These are phyloP conservation scores for Aspergillus brunneoviolaceus DNA, from an alignment of 2,329 filamentous ascomycete species.

Conservation along the genomic window DNA sequence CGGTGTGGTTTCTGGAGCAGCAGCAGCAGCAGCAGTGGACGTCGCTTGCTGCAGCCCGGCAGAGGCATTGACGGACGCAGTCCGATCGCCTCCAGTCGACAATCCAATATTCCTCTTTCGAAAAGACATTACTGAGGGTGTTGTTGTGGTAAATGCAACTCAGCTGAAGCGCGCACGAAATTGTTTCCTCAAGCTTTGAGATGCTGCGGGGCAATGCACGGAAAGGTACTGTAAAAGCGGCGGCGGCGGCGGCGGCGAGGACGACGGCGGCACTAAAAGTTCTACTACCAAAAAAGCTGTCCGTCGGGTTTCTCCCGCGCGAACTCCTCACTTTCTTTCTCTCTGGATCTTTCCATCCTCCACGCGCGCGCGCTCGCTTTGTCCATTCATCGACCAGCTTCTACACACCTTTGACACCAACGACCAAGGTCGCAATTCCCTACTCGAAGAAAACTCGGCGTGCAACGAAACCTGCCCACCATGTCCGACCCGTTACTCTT, in stretches of 20 bases:
- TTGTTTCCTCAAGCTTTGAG: slow-evolving; percentile 12
- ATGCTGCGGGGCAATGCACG: slow-evolving; percentile 23
- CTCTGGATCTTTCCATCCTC: neutral
- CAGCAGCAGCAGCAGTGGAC: slow-evolving; percentile 22
- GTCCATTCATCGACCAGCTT: too few relatives aligned
- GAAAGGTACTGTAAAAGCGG: slow-evolving; percentile 23
- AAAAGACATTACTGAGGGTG: slow-evolving; percentile 57
- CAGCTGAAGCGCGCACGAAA: neutral
- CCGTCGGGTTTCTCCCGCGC: neutral
- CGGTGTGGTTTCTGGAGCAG: slow-evolving; percentile 35
- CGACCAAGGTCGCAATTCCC: too few relatives aligned
- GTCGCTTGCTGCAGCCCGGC: slow-evolving; percentile 23
- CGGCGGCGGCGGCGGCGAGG: slow-evolving; percentile 19
- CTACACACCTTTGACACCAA: too few relatives aligned
- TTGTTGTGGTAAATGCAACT: neutral
- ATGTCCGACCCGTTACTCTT: slow-evolving; percentile 89
- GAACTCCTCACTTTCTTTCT: slow-evolving; percentile 8
- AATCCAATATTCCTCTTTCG: slow-evolving; percentile 65
- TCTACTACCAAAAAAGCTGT: slow-evolving; percentile 24
- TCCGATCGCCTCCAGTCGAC: slow-evolving; percentile 40
- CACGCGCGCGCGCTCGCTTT: too few relatives aligned
- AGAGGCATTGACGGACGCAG: slow-evolving; percentile 29
- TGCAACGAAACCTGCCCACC: slow-evolving; percentile 40
- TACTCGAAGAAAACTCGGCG: too few relatives aligned
- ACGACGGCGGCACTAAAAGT: slow-evolving; percentile 22